phyloP scores from a whole-genome alignment of 305 asterid genomes.

The Fraxinus floribunda region DNA sequence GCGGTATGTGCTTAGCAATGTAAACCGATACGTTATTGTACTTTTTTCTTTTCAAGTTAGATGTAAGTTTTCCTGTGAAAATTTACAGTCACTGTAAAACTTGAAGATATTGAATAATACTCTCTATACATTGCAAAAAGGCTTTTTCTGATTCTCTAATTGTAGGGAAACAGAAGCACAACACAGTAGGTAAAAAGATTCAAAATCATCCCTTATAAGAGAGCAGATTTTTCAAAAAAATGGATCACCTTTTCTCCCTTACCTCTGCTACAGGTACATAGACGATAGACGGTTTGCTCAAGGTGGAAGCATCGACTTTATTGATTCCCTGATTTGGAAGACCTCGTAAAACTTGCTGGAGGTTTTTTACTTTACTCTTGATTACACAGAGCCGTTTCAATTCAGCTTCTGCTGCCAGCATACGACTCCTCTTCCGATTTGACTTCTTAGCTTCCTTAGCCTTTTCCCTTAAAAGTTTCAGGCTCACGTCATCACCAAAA shows the following conservation, averaged over 20 bases:
- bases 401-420: slow-evolving; percentile 54
- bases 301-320: slow-evolving; percentile 31
- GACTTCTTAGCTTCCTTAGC: slow-evolving; percentile 58
- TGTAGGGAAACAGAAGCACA: slow-evolving; percentile 32
- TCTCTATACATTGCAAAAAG: slow-evolving; percentile 19
- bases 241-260: slow-evolving; percentile 58
- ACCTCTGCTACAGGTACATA: slow-evolving; percentile 79
- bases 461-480: slow-evolving; percentile 61
- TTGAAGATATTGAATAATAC: slow-evolving; percentile 11
- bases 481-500: slow-evolving; percentile 69
- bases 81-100: slow-evolving; percentile 26
- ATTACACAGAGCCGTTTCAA: slow-evolving; percentile 76
- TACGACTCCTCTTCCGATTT: slow-evolving; percentile 31
- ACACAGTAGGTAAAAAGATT: background rate
- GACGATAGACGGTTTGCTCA: slow-evolving; percentile 38
- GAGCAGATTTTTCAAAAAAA: background rate
- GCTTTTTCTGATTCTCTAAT: slow-evolving; percentile 32
- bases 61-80: background rate
- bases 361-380: slow-evolving; percentile 59
- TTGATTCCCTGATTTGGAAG: slow-evolving; percentile 37
- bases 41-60: background rate
- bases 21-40: background rate
- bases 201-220: slow-evolving; percentile 19
- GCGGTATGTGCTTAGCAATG: background rate
- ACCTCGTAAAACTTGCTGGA: slow-evolving; percentile 48